A percentile compares a stretch with the other conserved stretches of the same genome.
These are phyloP conservation scores for Zygotorulaspora mrakii DNA, from an alignment of 1,139 yeast species.

Conservation along the genomic window DNA sequence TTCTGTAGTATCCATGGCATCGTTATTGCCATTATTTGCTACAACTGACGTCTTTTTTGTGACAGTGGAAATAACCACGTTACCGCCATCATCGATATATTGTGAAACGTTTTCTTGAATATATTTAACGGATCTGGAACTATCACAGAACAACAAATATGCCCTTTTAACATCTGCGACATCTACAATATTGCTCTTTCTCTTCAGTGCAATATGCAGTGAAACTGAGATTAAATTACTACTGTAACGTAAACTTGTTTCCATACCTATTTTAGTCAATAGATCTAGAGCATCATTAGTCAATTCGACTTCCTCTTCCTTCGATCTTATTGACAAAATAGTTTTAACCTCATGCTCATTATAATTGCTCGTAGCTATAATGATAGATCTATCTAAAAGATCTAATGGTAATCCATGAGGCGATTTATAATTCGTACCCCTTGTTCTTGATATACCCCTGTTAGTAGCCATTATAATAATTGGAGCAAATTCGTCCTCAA, in stretches of 20 bases:
- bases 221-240: constrained; percentile 87
- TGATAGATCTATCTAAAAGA: constrained; percentile 87
- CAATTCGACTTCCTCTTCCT: constrained; percentile 91
- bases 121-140: constrained; percentile 79
- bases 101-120: constrained; percentile 64
- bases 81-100: constrained; percentile 70
- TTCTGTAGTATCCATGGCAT: constrained; percentile 36
- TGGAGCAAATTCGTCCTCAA: constrained; percentile 96
- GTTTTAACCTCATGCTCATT: constrained; percentile 77
- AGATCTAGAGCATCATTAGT: constrained; percentile 80
- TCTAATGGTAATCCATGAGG: constrained; percentile 97
- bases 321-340: constrained; percentile 85
- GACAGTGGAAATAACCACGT: constrained; percentile 48
- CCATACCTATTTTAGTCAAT: constrained; percentile 87
- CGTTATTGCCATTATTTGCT: constrained; percentile 21
- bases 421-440: constrained; percentile 90
- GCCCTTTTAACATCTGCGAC: constrained; percentile 84
- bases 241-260: constrained; percentile 90
- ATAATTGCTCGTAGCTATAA: constrained; percentile 80
- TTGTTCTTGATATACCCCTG: constrained; percentile 84
- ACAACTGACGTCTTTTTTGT: constrained; percentile 16
- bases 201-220: constrained; percentile 76
- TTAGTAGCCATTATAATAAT: constrained; percentile 98
- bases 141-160: constrained; percentile 81
- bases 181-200: constrained; percentile 69